A percentile compares a stretch with the other conserved stretches of the same genome.
Conservation (phyloP, 106 monocot genomes). For the Agapanthus africanus region DNA sequence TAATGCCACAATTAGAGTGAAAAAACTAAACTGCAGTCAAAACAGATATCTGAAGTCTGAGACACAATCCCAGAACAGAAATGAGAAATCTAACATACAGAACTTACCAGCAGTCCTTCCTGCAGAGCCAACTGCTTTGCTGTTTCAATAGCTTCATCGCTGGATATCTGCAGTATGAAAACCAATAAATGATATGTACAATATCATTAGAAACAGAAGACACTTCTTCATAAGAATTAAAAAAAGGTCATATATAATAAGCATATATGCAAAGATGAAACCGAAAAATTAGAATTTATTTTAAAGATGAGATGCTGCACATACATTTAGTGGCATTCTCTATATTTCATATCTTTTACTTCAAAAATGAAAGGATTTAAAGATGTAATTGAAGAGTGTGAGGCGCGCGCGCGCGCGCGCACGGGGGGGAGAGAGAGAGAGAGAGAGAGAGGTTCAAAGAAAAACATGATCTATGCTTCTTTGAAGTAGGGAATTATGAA, state of each 20-base stretch:
- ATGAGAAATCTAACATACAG: background rate
- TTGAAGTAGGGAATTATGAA: background rate
- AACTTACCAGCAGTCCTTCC: conserved; percentile 87
- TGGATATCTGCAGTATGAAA: conserved; percentile 56
- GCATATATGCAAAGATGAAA: background rate
- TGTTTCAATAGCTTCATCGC: conserved; percentile 91
- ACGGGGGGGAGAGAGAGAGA: too few species aligned
- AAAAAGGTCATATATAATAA: background rate
- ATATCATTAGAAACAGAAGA: background rate
- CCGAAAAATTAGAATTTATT: background rate
- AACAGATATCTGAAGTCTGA: background rate
- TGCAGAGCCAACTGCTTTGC: conserved; percentile 94
- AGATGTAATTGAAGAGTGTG: too few species aligned
- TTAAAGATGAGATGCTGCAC: background rate
- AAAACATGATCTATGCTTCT: background rate
- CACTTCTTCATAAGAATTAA: background rate
- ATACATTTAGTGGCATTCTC: too few species aligned
- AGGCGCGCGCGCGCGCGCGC: too few species aligned
- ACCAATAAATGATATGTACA: background rate
- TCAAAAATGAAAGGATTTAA: background rate
- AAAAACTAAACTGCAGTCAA: too few species aligned
- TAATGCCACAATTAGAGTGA: too few species aligned
- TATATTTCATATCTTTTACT: background rate
- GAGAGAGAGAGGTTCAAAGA: too few species aligned
- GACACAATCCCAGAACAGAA: background rate